Conservation (phyloP, 164 flowering plant species). For the Berberis thunbergii region DNA sequence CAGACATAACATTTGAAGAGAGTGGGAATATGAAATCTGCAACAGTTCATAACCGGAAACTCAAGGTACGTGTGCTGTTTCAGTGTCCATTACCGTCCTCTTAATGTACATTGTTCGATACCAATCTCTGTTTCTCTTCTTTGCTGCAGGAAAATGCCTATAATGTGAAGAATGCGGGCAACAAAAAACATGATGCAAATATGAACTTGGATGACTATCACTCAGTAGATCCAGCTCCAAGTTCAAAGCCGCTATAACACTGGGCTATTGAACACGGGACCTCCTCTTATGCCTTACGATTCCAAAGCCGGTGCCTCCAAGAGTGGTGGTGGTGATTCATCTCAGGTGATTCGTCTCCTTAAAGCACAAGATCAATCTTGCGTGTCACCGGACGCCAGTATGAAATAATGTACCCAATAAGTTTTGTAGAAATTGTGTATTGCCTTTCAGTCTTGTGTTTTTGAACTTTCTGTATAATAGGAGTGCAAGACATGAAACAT, state of each 20-base stretch:
- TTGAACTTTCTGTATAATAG: too few species aligned
- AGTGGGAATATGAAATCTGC: neutral
- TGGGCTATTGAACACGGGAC: conserved; percentile 3
- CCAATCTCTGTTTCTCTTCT: neutral
- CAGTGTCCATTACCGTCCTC: too few species aligned
- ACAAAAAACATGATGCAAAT: neutral
- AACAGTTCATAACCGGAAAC: neutral
- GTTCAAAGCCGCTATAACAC: neutral
- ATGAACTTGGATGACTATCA: conserved; percentile 2
- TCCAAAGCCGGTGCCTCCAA: conserved; percentile 1
- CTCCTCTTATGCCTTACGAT: conserved; percentile 3
- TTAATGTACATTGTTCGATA: neutral
- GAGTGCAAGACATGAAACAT: too few species aligned
- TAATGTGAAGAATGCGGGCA: neutral
- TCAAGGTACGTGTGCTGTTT: neutral
- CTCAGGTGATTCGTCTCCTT: neutral
- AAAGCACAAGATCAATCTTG: neutral
- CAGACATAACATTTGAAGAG: neutral
- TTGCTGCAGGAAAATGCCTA: neutral
- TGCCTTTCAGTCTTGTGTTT: too few species aligned
- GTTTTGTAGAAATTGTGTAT: too few species aligned
- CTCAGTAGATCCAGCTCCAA: conserved; percentile 1
- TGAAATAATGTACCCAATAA: too few species aligned
- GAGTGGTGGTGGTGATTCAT: neutral
- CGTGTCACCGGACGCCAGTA: too few species aligned